Base-by-base conservation (phyloP, 768 basidiomycete species). In the Hemileccinum impolitum region DNA sequence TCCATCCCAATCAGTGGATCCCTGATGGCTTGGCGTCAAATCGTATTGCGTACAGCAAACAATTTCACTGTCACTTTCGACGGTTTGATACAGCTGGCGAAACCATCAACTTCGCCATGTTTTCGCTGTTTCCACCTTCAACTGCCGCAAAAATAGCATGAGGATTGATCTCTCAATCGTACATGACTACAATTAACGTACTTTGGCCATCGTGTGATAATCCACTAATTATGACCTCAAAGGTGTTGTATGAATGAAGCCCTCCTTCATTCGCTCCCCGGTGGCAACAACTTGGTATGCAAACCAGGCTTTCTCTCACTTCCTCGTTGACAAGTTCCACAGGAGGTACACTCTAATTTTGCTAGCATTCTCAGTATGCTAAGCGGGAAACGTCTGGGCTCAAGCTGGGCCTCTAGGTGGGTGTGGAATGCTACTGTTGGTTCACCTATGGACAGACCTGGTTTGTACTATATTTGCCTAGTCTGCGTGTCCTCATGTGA, bases 121-220 rank as follows among this genome's bases (percentile, higher is more conserved):
- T 84, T 49, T 79, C 78, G 14, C 60, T 85, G 42, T 83, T 86
- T 65, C 83, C 84, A 85, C 82, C 1, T 85, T 78, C 68, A 83
- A 80, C 51, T 64, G 70, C 45, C 71, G 81, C 42, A 56, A 64
- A 19, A 85, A 85, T 57, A 83, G 84, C 1, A 73, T 85, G 74
- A 69, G 84, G n/a, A 61, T 72, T 3, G 82, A 85, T 55, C 69
- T 85, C 48, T 78, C 82, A 9, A 71, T 75, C 56, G 79, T 77
- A 39, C 11, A 15, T 17, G 6, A 17, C n/a, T n/a, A n/a, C n/a
- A n/a, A n/a, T n/a, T n/a, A 42, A 34, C 18, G 25, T 1, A n/a
- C n/a, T n/a, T n/a, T n/a, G n/a, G n/a, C n/a, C n/a, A n/a, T 26
- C 19, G 6, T 40, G 21, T 30, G 28, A 8, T 30, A 8, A 30